Evolutionary conservation across 352 stramenopile species (phyloP), one percentile per base, ranked within the genome.

Genomic region (Pythium vanterpoolii): DNA sequence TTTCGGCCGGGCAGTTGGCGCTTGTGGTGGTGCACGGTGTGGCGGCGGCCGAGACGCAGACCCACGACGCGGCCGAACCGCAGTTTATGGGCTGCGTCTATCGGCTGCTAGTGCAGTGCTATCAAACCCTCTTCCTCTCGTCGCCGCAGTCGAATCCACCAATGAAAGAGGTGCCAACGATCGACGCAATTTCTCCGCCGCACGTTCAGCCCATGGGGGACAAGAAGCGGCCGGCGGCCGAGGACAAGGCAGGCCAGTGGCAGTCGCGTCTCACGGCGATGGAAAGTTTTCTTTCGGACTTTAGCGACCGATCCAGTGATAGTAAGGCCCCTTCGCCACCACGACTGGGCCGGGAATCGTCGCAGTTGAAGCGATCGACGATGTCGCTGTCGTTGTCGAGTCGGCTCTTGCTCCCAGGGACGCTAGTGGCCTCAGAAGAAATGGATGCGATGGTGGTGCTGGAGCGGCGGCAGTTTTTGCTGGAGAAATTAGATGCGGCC

Each of bases 401-500:
- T 6, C 47, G 47, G 28, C 47, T 54, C n/a, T 21, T 48, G 19
- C 24, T 48, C 16, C 11, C 21, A 33, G 5, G 51, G 47, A 2
- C 27, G 18, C 27, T 18, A 36, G 46, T 4, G 7, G n/a, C 36
- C 13, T 40, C 56, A 23, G 59, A 21, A 50, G 63, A 65, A 8
- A 69, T 69, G 44, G 60, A 76, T 27, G 64, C 62, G 27, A 56
- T 73, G 27, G 71, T 64, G 63, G 50, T 71, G 11, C 72, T 79
- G 36, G 74, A 83, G 57, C 65, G 66, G 16, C 51, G 56, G 16
- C 74, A 83, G 60, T 58, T 76, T 10, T 19, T 87, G 28, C 67
- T 79, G 28, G 79, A 90, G 31, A 83, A 86, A 36, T 73, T 89
- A 23, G 77, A 91, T 62, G 74, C 76, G 1, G 68, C 79, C 14